These are phyloP conservation scores for Capronia coronata DNA, from an alignment of 2,329 filamentous ascomycete genomes.

Conservation along the genomic window DNA sequence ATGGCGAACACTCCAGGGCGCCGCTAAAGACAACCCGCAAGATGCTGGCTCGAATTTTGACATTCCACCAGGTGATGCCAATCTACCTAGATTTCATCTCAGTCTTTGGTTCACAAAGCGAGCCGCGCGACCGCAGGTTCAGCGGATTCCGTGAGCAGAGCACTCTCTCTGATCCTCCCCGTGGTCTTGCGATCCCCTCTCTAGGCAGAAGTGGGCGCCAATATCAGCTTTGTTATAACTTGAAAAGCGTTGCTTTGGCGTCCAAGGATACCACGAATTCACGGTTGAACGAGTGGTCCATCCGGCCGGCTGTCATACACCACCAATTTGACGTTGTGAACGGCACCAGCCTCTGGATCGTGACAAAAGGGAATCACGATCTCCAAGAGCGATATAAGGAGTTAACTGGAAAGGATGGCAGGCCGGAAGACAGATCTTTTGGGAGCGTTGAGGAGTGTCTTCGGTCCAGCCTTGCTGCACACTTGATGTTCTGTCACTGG, in stretches of 20 bases:
- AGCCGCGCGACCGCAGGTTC: constrained; percentile 33
- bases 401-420: constrained; percentile 31
- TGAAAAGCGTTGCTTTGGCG: constrained; percentile 31
- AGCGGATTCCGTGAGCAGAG: constrained; percentile 36
- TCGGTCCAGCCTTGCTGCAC: constrained; percentile 34
- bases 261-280: not conserved
- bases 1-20: constrained; percentile 4
- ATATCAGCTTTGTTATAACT: constrained; percentile 37
- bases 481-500: constrained; percentile 39
- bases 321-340: constrained; percentile 38
- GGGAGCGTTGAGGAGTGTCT: constrained; percentile 33
- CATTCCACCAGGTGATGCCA: constrained; percentile 39
- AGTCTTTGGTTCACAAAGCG: constrained; percentile 33
- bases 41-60: constrained; percentile 29
- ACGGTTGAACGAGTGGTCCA: constrained; percentile 26
- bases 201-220: constrained; percentile 36
- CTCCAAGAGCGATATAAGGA: constrained; percentile 32
- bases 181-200: constrained; percentile 33
- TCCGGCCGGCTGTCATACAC: constrained; percentile 32
- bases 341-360: constrained; percentile 39
- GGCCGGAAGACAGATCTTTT: constrained; percentile 35
- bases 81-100: constrained; percentile 38
- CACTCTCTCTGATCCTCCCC: constrained; percentile 34
- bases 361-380: constrained; percentile 34
- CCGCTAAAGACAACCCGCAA: constrained; percentile 21